Percentiles rank a stretch among this genome's conserved stretches.
phyloP scores from a whole-genome alignment of 2,329 filamentous ascomycete genomes.

The Rutstroemia sp. region DNA sequence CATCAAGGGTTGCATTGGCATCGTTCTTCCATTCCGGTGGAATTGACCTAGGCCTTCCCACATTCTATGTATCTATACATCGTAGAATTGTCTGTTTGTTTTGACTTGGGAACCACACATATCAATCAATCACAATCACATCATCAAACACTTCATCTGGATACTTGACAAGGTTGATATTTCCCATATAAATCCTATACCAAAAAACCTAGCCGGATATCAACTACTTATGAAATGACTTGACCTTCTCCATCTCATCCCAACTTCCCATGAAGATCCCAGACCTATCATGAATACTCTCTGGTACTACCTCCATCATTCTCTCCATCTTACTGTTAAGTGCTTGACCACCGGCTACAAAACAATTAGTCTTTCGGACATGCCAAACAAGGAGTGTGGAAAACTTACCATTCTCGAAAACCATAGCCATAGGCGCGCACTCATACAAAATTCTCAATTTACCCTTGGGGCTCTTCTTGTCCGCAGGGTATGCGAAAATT shows the following conservation, averaged over 20 bases:
- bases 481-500: slow-evolving; percentile 94
- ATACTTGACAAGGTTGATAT: neutral
- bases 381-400: neutral
- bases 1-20: no score
- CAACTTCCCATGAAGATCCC: slow-evolving; percentile 95
- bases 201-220: neutral
- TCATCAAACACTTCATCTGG: neutral
- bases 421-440: slow-evolving; percentile 97
- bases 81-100: no score
- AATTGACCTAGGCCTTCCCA: no score
- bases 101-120: neutral
- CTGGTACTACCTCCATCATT: slow-evolving; percentile 82
- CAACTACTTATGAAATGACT: slow-evolving; percentile 35
- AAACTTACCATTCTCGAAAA: slow-evolving; percentile 89
- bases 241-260: slow-evolving; percentile 94
- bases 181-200: neutral
- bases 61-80: no score
- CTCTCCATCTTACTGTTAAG: slow-evolving; percentile 85
- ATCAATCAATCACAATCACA: neutral
- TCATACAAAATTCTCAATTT: slow-evolving; percentile 97
- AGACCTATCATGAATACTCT: slow-evolving; percentile 89
- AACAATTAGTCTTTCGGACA: slow-evolving; percentile 25
- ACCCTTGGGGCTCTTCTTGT: slow-evolving; percentile 97
- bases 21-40: no score
- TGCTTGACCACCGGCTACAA: slow-evolving; percentile 78